Base-by-base conservation (phyloP, 2,329 filamentous ascomycete species). In the Seiridium cupressi region DNA sequence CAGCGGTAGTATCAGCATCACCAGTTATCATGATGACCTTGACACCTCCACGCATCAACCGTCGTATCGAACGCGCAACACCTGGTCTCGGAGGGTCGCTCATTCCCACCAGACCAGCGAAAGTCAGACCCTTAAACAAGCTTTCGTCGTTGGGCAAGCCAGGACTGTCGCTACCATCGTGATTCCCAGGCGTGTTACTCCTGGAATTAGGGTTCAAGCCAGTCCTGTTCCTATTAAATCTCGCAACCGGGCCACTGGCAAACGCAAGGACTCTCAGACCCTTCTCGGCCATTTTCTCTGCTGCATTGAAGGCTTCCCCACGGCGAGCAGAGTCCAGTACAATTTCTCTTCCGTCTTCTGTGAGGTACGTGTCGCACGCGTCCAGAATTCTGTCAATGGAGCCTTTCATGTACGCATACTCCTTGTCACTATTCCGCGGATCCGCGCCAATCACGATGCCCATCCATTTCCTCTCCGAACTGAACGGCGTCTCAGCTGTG, bases 11-110 rank as follows among this genome's bases (percentile, higher is more conserved):
- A 73, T 98, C 93, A 13, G 95, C 92, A 74, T 99, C 95, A 61
- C 95, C 95, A 8, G 95, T 99, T 66, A 99, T 98, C 95, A 99
- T 99, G 68, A 99, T 96, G 53, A 99, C 92, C 74, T 93, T 95
- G 63, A 99, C 95, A 44, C 94, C 94, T 58, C 95, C 95, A 54
- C 92, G 88, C 89, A 98, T 94, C 59, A 99, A 80, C 63, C 90
- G 89, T 66, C 92, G 85, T 66, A 99, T 97, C 5, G 94, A 93
- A 64, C 89, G 89, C 66, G 92, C 90, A 7, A 99, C 95, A 48
- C 93, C 93, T 65, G 93, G 92, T 55, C 95, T 84, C 3, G 95
- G 95, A 4, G 95, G 95, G 72, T 99, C 95, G 66, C 92, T 97
- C 94, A 99, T 99, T 53, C 95, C 95, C 35, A 98, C 92, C 35